phyloP scores from a whole-genome alignment of 148 eudicot genomes.

The Linanthus parryae region DNA sequence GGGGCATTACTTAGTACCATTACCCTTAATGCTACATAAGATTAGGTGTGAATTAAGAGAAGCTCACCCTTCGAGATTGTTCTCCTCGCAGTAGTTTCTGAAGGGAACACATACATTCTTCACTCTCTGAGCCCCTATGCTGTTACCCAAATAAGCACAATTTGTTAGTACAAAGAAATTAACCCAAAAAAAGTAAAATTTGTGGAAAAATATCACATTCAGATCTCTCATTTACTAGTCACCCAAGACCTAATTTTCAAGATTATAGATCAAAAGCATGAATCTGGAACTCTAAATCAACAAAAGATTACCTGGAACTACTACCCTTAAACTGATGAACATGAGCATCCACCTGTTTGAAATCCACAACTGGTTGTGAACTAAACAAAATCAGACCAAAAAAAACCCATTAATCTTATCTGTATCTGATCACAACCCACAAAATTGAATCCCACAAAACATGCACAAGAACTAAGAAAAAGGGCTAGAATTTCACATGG shows the following conservation, averaged over 20 bases:
- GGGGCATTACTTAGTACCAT: background rate
- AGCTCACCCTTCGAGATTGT: slow-evolving; percentile 54
- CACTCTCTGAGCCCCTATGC: slow-evolving; percentile 60
- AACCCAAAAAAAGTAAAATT: no score
- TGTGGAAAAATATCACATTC: no score
- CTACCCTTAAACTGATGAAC: slow-evolving; percentile 24
- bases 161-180: no score
- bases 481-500: slow-evolving; percentile 31
- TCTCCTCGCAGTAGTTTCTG: slow-evolving; percentile 48
- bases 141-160: slow-evolving; percentile 18
- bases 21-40: background rate
- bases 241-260: no score
- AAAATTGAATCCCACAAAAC: background rate
- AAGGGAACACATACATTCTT: slow-evolving; percentile 42
- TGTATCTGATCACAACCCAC: background rate
- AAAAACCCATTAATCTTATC: background rate
- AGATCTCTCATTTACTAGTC: no score
- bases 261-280: no score
- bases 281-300: no score
- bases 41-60: background rate
- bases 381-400: background rate
- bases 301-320: slow-evolving; percentile 22
- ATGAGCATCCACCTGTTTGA: slow-evolving; percentile 20
- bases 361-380: slow-evolving; percentile 16
- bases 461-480: background rate